Percentiles rank a stretch among this genome's conserved stretches.
Evolutionary conservation across 2,329 filamentous ascomycete species (phyloP).

Genomic region (Neopestalotiopsis sp.): DNA sequence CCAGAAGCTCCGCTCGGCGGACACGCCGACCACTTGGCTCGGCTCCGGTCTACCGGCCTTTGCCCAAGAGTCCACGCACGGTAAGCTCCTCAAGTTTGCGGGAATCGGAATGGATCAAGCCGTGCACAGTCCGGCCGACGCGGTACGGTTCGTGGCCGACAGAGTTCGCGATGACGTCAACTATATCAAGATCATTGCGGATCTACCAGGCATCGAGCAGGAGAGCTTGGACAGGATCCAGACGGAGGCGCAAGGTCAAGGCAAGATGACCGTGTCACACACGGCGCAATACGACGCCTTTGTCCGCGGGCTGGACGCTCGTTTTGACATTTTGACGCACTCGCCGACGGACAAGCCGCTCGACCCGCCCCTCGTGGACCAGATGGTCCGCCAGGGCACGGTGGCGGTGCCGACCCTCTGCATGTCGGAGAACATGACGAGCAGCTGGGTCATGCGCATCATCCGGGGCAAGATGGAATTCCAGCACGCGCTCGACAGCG

Average conservation of each 20-base stretch:
- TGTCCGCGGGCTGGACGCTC: slow-evolving; percentile 30
- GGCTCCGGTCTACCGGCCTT: slow-evolving; percentile 26
- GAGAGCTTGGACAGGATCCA: slow-evolving; percentile 30
- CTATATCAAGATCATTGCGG: slow-evolving; percentile 36
- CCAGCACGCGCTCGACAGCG: slow-evolving; percentile 29
- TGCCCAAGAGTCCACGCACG: slow-evolving; percentile 27
- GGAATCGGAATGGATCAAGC: slow-evolving; percentile 22
- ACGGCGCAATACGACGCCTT: slow-evolving; percentile 32
- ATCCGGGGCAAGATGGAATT: slow-evolving; percentile 27
- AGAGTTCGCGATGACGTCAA: slow-evolving; percentile 29
- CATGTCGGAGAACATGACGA: slow-evolving; percentile 29
- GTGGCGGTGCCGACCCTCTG: slow-evolving; percentile 35
- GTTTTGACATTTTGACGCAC: slow-evolving; percentile 36
- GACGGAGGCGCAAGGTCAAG: slow-evolving; percentile 28
- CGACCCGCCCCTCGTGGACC: slow-evolving; percentile 24
- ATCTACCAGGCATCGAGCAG: slow-evolving; percentile 29
- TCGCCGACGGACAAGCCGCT: slow-evolving; percentile 34
- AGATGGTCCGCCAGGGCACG: slow-evolving; percentile 27
- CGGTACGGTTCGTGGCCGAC: slow-evolving; percentile 25
- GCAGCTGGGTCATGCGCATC: slow-evolving; percentile 29
- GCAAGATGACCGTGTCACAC: slow-evolving; percentile 34
- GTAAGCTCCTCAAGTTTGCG: slow-evolving; percentile 23
- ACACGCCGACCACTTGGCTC: slow-evolving; percentile 26
- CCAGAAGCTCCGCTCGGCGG: slow-evolving; percentile 18
- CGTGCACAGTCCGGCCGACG: slow-evolving; percentile 25